phyloP scores from a whole-genome alignment of 345 rosid genomes.

The Mangifera indica region DNA sequence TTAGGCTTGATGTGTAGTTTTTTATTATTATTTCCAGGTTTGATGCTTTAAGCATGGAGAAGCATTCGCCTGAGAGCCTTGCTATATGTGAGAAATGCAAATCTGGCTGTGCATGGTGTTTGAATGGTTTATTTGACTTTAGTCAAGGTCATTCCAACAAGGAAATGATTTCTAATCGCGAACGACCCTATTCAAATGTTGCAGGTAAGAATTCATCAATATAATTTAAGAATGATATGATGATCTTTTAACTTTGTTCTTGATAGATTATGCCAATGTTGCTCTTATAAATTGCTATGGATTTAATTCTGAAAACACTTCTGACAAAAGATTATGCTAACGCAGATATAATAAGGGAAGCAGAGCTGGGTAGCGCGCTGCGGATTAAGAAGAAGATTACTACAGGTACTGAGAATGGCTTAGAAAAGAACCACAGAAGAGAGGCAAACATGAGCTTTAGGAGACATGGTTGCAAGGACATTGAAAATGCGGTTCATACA shows the following conservation, averaged over 20 bases:
- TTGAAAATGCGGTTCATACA: slow-evolving; percentile 18
- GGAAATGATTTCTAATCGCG: slow-evolving; percentile 50
- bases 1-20: neutral
- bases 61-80: slow-evolving; percentile 52
- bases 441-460: slow-evolving; percentile 26
- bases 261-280: neutral
- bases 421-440: slow-evolving; percentile 26
- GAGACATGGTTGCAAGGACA: slow-evolving; percentile 31
- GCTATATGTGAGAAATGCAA: slow-evolving; percentile 51
- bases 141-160: slow-evolving; percentile 39
- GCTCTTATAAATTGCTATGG: neutral
- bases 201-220: slow-evolving; percentile 35
- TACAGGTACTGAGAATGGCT: slow-evolving; percentile 25
- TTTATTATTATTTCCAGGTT: neutral
- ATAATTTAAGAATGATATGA: neutral
- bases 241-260: neutral
- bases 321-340: slow-evolving; percentile 14
- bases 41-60: slow-evolving; percentile 4
- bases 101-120: slow-evolving; percentile 61
- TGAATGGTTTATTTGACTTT: slow-evolving; percentile 50
- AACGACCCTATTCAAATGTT: slow-evolving; percentile 33
- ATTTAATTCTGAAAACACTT: neutral
- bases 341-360: slow-evolving; percentile 22
- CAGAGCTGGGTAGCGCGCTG: slow-evolving; percentile 33
- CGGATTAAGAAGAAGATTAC: slow-evolving; percentile 34